Conservation (phyloP, 768 basidiomycete species). For the Cubamyces lactineus region DNA sequence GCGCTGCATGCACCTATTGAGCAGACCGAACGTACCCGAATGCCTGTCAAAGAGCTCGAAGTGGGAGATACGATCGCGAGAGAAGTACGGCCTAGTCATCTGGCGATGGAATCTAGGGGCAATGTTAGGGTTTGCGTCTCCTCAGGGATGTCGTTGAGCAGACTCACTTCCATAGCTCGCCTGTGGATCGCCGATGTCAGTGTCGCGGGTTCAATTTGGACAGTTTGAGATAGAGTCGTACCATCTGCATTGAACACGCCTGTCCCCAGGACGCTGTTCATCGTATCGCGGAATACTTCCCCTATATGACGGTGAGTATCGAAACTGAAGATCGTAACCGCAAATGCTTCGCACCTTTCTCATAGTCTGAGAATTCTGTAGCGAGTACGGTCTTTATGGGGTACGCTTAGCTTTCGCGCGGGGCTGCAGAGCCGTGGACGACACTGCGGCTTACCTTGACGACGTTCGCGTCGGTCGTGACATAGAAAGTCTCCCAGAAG, state of each 20-base stretch:
- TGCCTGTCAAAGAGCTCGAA: constrained; percentile 40
- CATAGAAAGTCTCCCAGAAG: background rate
- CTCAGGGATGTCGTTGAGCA: background rate
- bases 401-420: too few species aligned
- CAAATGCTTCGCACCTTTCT: constrained; percentile 41
- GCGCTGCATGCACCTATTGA: background rate
- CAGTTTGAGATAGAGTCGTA: constrained; percentile 25
- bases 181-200: constrained; percentile 14
- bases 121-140: background rate
- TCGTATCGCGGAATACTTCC: constrained; percentile 35
- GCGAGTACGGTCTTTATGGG: constrained; percentile 41
- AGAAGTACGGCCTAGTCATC: constrained; percentile 44
- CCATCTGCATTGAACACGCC: constrained; percentile 64
- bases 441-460: constrained; percentile 1
- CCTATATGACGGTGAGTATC: constrained; percentile 29
- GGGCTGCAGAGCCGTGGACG: too few species aligned
- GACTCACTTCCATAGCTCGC: constrained; percentile 37
- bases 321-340: background rate
- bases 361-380: constrained; percentile 46
- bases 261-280: constrained; percentile 46
- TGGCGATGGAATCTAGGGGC: constrained; percentile 35
- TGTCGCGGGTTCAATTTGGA: too few species aligned
- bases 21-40: constrained; percentile 35
- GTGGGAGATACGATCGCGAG: constrained; percentile 39
- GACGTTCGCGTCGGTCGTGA: constrained; percentile 8